phyloP scores from a whole-genome alignment of 2,329 filamentous ascomycete genomes.

The Pseudocercospora pini-densiflorae region DNA sequence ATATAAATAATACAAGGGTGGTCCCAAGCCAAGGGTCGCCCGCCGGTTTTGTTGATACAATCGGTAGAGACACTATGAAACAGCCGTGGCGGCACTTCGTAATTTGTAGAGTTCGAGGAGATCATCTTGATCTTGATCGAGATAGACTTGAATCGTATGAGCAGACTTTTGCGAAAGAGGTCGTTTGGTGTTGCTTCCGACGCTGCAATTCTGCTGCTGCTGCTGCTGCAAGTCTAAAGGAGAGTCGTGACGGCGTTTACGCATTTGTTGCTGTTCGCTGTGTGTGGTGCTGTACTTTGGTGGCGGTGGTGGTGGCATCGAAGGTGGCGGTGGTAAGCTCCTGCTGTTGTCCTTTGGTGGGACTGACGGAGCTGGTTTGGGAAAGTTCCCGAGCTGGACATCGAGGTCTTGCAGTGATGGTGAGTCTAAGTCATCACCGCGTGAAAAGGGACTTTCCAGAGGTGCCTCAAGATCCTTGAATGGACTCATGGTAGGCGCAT shows the following conservation, averaged over 20 bases:
- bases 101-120: conserved; percentile 24
- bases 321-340: neutral
- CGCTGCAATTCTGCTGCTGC: neutral
- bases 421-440: conserved; percentile 2
- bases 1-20: conserved; percentile 12
- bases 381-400: conserved; percentile 28
- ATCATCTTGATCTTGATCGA: conserved; percentile 30
- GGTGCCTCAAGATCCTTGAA: neutral
- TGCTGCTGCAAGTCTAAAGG: neutral
- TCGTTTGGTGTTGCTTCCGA: conserved; percentile 9
- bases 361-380: conserved; percentile 14
- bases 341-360: conserved; percentile 6
- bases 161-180: conserved; percentile 16
- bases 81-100: conserved; percentile 3
- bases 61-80: conserved; percentile 8
- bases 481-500: neutral
- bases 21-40: neutral
- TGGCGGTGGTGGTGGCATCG: neutral
- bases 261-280: conserved; percentile 11
- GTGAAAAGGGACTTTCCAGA: neutral
- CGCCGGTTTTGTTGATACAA: neutral
- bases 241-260: conserved; percentile 22
- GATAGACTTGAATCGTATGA: conserved; percentile 34
- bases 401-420: conserved; percentile 22
- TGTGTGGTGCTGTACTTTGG: conserved; percentile 3